Evolutionary conservation across 2,329 filamentous ascomycete species (phyloP), one percentile per base, ranked within the genome.

Genomic region (Epichloe sp.): DNA sequence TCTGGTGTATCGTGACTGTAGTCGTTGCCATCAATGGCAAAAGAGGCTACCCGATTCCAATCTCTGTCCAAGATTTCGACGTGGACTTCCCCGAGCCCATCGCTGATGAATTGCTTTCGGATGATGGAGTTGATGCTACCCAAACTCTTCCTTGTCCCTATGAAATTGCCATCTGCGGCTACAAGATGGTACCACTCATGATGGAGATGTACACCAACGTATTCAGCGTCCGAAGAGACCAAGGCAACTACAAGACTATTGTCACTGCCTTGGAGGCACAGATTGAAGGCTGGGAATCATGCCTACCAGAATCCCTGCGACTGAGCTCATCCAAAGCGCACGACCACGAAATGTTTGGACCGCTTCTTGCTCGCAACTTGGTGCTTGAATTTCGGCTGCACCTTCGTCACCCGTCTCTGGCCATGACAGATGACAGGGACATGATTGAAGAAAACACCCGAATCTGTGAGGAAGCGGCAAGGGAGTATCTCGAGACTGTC

Each of bases 201-300:
- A 76, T 88, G 60, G 83, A 90, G 54, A 78, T 94, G 66, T 89
- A 85, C 63, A 78, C 79, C 57, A 83, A 79, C 40, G 77, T 94
- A n/a, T 90, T 91, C 67, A 77, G 83, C 43, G 78, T 86, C 11
- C 76, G 78, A 35, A 74, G 79, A 48, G 77, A 82, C 42, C 72
- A 81, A 1, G 73, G 70, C n/a, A 74, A 71, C 36, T 91, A 93
- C 62, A 68, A 80, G 36, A 68, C 74, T 3, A 76, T 79, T 3
- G 74, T 93, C 34, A 74, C 77, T 44, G 73, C 74, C 1, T 72
- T 94, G 8, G 85, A 93, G 59, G 72, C 73, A 8, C 79, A 82
- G 55, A 70, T 87, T 15, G 68, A 74, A 21, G 70, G 73, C 11
- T 88, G 83, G 77, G 74, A 79, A 53, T 76, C 82, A 0, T 72